Conservation (phyloP, 306 rosid genomes). For the Datisca glomerata region DNA sequence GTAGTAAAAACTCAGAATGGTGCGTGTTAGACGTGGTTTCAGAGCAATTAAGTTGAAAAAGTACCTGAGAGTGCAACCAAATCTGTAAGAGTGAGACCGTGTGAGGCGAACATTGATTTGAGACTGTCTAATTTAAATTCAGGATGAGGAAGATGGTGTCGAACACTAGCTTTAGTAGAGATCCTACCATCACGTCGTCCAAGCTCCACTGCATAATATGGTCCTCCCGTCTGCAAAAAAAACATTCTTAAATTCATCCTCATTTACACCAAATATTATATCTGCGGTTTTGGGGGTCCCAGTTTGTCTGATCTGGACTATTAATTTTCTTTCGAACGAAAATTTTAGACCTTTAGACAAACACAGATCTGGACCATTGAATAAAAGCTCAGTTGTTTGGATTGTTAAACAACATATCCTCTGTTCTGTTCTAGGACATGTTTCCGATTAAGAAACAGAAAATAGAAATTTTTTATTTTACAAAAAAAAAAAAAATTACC, state of each 20-base stretch:
- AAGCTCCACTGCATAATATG: conserved; percentile 57
- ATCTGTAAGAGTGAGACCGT: conserved; percentile 52
- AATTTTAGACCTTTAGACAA: too few relatives aligned
- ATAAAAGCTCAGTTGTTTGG: too few relatives aligned
- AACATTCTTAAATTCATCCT: neutral
- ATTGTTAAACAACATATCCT: too few relatives aligned
- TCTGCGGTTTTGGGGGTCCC: too few relatives aligned
- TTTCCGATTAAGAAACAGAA: conserved; percentile 1
- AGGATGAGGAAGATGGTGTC: conserved; percentile 51
- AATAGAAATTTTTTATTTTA: conserved; percentile 12
- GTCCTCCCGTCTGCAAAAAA: conserved; percentile 64
- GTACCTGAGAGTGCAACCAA: conserved; percentile 79
- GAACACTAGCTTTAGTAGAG: conserved; percentile 46
- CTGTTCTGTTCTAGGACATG: too few relatives aligned
- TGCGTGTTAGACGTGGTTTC: too few relatives aligned
- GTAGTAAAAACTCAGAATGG: too few relatives aligned
- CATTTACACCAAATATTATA: neutral
- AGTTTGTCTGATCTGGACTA: too few relatives aligned
- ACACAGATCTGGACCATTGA: too few relatives aligned
- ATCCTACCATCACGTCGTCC: conserved; percentile 71
- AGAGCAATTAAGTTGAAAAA: too few relatives aligned
- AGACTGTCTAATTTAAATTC: conserved; percentile 33
- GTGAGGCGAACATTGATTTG: conserved; percentile 40
- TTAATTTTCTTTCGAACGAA: too few relatives aligned
- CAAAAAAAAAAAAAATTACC: too few relatives aligned